These are phyloP conservation scores for Wickerhamiella pararugosa DNA, from an alignment of 1,139 yeast species.

Conservation along the genomic window DNA sequence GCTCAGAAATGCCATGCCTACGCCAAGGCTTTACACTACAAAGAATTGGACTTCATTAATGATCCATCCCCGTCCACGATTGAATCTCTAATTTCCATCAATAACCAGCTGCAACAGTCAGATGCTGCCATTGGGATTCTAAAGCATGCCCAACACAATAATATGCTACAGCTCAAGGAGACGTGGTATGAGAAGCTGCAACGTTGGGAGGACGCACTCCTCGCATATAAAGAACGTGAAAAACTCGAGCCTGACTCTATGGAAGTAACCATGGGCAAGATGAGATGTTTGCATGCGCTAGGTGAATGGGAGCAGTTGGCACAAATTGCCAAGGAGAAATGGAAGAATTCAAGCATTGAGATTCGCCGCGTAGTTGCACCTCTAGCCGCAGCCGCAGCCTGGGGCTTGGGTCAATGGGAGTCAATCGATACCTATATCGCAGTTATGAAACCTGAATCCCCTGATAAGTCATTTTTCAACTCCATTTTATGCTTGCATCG, in stretches of 20 bases:
- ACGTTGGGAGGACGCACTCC: slow-evolving; percentile 95
- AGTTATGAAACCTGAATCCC: slow-evolving; percentile 83
- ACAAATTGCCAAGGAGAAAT: slow-evolving; percentile 70
- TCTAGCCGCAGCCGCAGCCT: slow-evolving; percentile 94
- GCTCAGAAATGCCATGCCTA: slow-evolving; percentile 95
- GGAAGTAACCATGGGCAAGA: slow-evolving; percentile 76
- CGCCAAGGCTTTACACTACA: slow-evolving; percentile 92
- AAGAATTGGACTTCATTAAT: slow-evolving; percentile 85
- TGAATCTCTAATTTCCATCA: slow-evolving; percentile 81
- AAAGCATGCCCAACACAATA: slow-evolving; percentile 89
- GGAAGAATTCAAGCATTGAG: slow-evolving; percentile 63
- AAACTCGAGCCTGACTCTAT: slow-evolving; percentile 9
- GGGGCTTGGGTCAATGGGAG: slow-evolving; percentile 99
- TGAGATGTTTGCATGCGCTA: slow-evolving; percentile 92
- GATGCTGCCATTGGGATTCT: slow-evolving; percentile 97
- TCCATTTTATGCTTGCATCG: slow-evolving; percentile 79
- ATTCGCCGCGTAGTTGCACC: slow-evolving; percentile 85
- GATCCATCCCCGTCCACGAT: slow-evolving; percentile 88
- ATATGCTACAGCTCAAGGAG: slow-evolving; percentile 81
- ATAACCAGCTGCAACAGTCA: slow-evolving; percentile 86
- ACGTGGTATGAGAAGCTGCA: slow-evolving; percentile 96
- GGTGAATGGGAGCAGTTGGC: slow-evolving; percentile 97
- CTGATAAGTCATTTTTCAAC: slow-evolving; percentile 87
- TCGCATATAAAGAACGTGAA: slow-evolving; percentile 59
- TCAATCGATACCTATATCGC: slow-evolving; percentile 81